Evolutionary conservation across 192 early-diverging fungal genomes (phyloP).

Genomic region (Glomus cerebriforme): DNA sequence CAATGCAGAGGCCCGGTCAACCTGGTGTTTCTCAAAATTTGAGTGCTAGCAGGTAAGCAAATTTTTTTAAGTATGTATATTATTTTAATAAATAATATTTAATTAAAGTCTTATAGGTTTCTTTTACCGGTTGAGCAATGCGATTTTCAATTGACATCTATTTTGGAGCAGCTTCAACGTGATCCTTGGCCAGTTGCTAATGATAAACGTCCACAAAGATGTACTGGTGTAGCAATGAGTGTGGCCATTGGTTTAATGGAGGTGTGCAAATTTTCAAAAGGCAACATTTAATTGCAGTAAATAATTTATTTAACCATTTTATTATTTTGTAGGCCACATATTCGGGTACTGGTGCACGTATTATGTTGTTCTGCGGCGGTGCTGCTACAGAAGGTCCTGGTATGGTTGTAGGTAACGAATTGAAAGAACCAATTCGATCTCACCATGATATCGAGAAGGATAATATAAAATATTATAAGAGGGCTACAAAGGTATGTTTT

Average conservation of each 20-base stretch:
- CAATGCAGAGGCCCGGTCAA: slow-evolving; percentile 48
- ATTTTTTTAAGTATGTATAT: background rate
- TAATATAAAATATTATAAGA: slow-evolving; percentile 87
- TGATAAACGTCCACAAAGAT: slow-evolving; percentile 88
- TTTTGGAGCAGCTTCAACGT: slow-evolving; percentile 94
- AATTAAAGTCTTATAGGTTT: slow-evolving; percentile 55
- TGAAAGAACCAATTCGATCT: slow-evolving; percentile 93
- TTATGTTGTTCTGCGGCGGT: slow-evolving; percentile 94
- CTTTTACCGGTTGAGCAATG: slow-evolving; percentile 91
- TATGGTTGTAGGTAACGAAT: slow-evolving; percentile 88
- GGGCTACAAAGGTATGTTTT: slow-evolving; percentile 74
- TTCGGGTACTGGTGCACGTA: slow-evolving; percentile 87
- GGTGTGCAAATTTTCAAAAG: slow-evolving; percentile 36
- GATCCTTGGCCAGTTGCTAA: slow-evolving; percentile 95
- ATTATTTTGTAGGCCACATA: slow-evolving; percentile 66
- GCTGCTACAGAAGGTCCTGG: slow-evolving; percentile 95
- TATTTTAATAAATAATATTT: background rate
- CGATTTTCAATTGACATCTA: slow-evolving; percentile 93
- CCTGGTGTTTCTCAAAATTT: slow-evolving; percentile 29
- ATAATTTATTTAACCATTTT: background rate
- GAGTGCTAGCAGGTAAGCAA: slow-evolving; percentile 10
- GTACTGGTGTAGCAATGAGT: slow-evolving; percentile 92
- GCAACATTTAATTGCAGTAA: background rate
- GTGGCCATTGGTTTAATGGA: slow-evolving; percentile 93
- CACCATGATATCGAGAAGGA: slow-evolving; percentile 99